Evolutionary conservation across 2,329 filamentous ascomycete species (phyloP).

Genomic region (Fusarium xylarioides): DNA sequence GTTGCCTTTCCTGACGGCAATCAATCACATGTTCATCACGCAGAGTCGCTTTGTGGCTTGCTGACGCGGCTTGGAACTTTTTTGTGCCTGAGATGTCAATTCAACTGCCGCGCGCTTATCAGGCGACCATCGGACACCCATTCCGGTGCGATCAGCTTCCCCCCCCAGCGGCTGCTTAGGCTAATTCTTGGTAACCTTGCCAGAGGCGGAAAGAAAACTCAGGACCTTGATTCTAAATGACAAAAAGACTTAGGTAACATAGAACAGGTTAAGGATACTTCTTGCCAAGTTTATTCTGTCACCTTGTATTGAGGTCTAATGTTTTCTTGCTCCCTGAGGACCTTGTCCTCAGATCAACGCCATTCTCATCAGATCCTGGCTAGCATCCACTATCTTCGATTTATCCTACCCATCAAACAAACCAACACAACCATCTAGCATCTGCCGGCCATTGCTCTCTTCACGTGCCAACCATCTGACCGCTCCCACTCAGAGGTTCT

Average conservation of each 20-base stretch:
- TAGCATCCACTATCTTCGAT: conserved; percentile 11
- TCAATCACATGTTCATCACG: conserved; percentile 17
- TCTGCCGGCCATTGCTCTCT: conserved; percentile 3
- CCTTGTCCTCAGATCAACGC: conserved; percentile 15
- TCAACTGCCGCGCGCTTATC: conserved; percentile 37
- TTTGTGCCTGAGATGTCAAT: not conserved
- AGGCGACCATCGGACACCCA: not conserved
- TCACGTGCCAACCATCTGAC: conserved; percentile 27
- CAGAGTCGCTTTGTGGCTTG: not conserved
- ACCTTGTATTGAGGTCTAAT: not conserved
- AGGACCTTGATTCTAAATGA: not conserved
- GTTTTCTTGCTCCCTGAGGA: not conserved
- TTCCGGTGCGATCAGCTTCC: not conserved
- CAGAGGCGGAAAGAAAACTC: not conserved
- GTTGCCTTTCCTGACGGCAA: not conserved
- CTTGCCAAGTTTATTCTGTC: not conserved
- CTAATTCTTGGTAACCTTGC: conserved; percentile 26
- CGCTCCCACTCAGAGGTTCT: not conserved
- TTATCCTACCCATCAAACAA: not conserved
- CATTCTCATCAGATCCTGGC: conserved; percentile 32
- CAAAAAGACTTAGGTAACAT: not conserved
- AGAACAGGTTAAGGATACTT: not conserved
- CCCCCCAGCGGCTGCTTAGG: conserved; percentile 10
- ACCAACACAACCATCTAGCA: not conserved
- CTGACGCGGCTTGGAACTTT: conserved; percentile 12